These are phyloP conservation scores for Mucor saturninus DNA, from an alignment of 371 early-diverging fungal genomes.

Conservation along the genomic window DNA sequence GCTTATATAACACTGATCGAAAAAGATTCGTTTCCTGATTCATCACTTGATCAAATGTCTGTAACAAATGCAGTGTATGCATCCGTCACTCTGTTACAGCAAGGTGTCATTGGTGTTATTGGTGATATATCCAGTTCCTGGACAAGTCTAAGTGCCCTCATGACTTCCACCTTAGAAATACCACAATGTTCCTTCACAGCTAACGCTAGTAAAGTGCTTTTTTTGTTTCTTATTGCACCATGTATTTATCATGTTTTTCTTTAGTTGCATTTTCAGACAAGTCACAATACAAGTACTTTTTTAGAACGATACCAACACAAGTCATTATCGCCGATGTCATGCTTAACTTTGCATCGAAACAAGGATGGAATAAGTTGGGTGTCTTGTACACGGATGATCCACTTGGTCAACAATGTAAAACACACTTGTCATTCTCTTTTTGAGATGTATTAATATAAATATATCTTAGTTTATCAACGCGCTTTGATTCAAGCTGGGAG, in stretches of 20 bases:
- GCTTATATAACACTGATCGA: slow-evolving; percentile 64
- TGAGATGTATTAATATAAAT: background rate
- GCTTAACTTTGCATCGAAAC: slow-evolving; percentile 42
- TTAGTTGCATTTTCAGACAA: slow-evolving; percentile 51
- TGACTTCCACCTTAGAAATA: slow-evolving; percentile 56
- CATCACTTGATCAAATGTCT: slow-evolving; percentile 46
- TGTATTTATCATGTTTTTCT: background rate
- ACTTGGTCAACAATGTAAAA: slow-evolving; percentile 55
- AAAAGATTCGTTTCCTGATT: slow-evolving; percentile 63
- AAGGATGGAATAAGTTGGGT: slow-evolving; percentile 55
- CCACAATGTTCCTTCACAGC: slow-evolving; percentile 64
- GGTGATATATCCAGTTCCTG: slow-evolving; percentile 60
- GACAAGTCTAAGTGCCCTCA: slow-evolving; percentile 58
- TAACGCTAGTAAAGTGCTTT: slow-evolving; percentile 35
- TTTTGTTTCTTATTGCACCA: background rate
- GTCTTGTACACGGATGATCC: slow-evolving; percentile 52
- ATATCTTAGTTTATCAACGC: slow-evolving; percentile 40
- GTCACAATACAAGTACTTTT: slow-evolving; percentile 53
- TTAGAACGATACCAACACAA: slow-evolving; percentile 59
- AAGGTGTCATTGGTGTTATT: slow-evolving; percentile 61
- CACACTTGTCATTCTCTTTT: background rate
- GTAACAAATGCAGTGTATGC: slow-evolving; percentile 65
- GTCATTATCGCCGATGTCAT: slow-evolving; percentile 53
- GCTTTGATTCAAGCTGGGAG: slow-evolving; percentile 41
- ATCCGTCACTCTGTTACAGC: slow-evolving; percentile 59